Evolutionary conservation across 306 rosid species (phyloP).

Genomic region (Quercus aquifolioides): DNA sequence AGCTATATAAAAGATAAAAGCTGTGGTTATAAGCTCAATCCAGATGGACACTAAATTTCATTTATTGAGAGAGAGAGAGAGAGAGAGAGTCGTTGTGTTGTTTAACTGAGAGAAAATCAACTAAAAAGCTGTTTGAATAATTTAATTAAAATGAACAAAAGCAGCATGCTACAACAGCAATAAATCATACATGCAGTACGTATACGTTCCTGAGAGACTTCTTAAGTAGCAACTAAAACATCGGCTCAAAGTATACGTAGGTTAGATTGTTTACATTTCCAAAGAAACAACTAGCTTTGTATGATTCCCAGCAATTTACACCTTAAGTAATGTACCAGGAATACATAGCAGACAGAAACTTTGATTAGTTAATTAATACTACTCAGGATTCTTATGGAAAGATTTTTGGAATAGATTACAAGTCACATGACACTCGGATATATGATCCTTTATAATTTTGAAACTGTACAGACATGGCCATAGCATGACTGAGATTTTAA

Average conservation of each 20-base stretch:
- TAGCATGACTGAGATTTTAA: background rate
- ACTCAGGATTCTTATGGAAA: background rate
- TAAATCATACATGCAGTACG: background rate
- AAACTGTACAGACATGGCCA: background rate
- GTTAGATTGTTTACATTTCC: too few relatives aligned
- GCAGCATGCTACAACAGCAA: background rate
- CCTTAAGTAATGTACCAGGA: background rate
- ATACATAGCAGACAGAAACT: background rate
- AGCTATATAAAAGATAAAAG: too few relatives aligned
- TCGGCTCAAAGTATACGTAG: too few relatives aligned
- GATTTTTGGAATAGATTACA: background rate
- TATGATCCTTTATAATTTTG: background rate
- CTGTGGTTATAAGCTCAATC: too few relatives aligned
- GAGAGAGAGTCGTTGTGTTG: background rate
- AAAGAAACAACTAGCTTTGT: too few relatives aligned
- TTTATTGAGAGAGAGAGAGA: background rate
- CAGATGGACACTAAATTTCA: too few relatives aligned
- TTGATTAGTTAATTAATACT: background rate
- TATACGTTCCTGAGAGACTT: background rate
- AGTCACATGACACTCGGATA: too few relatives aligned
- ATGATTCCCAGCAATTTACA: background rate
- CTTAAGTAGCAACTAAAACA: too few relatives aligned
- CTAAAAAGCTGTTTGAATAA: background rate
- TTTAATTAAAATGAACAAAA: background rate
- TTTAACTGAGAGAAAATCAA: background rate